Evolutionary conservation across 805 yeast genomes (phyloP).

Genomic region (Kuraishia cidri): DNA sequence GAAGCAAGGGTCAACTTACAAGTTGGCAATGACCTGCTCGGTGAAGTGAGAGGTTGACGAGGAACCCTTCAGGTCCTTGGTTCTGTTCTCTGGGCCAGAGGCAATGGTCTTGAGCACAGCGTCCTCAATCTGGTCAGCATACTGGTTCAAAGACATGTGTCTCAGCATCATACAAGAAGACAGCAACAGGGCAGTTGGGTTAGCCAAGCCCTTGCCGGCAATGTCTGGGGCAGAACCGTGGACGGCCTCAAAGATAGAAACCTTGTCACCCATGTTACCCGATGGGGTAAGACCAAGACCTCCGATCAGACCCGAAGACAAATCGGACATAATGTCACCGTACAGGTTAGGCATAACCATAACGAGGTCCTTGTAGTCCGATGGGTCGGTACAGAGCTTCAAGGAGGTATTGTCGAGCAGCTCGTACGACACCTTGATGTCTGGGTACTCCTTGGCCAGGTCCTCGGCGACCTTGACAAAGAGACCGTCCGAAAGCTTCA

Average conservation of each 20-base stretch:
- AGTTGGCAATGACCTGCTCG: slow-evolving; percentile 76
- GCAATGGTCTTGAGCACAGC: slow-evolving; percentile 90
- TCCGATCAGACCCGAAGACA: slow-evolving; percentile 96
- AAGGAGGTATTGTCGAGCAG: slow-evolving; percentile 93
- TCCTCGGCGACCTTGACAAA: slow-evolving; percentile 89
- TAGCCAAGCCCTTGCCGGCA: slow-evolving; percentile 97
- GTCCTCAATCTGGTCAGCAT: slow-evolving; percentile 78
- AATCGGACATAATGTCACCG: slow-evolving; percentile 98
- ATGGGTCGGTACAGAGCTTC: slow-evolving; percentile 83
- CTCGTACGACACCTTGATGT: slow-evolving; percentile 73
- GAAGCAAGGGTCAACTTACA: too few species aligned
- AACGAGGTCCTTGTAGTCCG: slow-evolving; percentile 78
- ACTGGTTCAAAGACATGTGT: slow-evolving; percentile 84
- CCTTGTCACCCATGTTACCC: slow-evolving; percentile 98
- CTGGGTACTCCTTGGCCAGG: slow-evolving; percentile 88
- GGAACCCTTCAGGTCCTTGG: slow-evolving; percentile 91
- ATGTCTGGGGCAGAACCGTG: slow-evolving; percentile 99
- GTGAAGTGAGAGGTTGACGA: slow-evolving; percentile 89
- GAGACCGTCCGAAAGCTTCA: slow-evolving; percentile 97
- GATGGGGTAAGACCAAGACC: slow-evolving; percentile 98
- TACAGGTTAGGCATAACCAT: slow-evolving; percentile 98
- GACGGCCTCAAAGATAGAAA: slow-evolving; percentile 97
- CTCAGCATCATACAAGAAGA: slow-evolving; percentile 99
- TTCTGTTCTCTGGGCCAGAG: slow-evolving; percentile 92
- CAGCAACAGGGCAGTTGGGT: slow-evolving; percentile 95